A percentile compares a stretch with the other conserved stretches of the same genome.
Conservation (phyloP, 805 yeast species). For the Schwanniomyces yamadae region DNA sequence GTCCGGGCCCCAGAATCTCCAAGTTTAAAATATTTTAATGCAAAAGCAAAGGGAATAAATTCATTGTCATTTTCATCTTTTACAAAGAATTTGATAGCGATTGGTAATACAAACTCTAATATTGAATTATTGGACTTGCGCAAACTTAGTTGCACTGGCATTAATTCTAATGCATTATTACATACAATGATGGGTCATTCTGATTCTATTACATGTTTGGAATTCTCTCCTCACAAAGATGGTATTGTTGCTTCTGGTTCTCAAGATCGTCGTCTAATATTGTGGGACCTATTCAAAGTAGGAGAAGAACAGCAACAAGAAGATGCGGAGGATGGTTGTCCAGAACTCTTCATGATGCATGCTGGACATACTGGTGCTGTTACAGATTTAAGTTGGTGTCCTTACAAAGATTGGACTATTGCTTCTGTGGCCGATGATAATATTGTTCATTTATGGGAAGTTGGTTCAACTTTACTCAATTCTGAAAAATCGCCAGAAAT, state of each 20-base stretch:
- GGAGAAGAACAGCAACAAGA: constrained; percentile 86
- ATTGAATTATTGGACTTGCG: constrained; percentile 67
- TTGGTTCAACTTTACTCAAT: constrained; percentile 30
- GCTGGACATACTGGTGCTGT: constrained; percentile 85
- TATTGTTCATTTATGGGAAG: constrained; percentile 60
- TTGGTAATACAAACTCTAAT: constrained; percentile 69
- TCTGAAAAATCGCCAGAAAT: constrained; percentile 15
- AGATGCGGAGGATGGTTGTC: constrained; percentile 88
- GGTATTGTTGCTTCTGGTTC: constrained; percentile 78
- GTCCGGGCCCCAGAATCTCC: constrained; percentile 36
- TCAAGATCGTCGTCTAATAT: constrained; percentile 69
- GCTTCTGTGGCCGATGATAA: constrained; percentile 65
- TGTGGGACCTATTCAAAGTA: constrained; percentile 78
- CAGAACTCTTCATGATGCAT: constrained; percentile 87
- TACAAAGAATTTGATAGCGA: constrained; percentile 58
- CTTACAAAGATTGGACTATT: constrained; percentile 71
- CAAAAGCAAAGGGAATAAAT: constrained; percentile 48
- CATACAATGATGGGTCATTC: constrained; percentile 83
- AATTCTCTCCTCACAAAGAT: constrained; percentile 76
- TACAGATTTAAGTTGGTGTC: constrained; percentile 70
- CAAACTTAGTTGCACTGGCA: constrained; percentile 23
- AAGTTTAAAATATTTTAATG: constrained; percentile 22
- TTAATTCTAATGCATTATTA: constrained; percentile 33
- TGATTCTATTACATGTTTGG: constrained; percentile 65
- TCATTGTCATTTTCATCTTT: constrained; percentile 64